Conservation (phyloP, 805 yeast genomes). For the Saturnispora sanitii region DNA sequence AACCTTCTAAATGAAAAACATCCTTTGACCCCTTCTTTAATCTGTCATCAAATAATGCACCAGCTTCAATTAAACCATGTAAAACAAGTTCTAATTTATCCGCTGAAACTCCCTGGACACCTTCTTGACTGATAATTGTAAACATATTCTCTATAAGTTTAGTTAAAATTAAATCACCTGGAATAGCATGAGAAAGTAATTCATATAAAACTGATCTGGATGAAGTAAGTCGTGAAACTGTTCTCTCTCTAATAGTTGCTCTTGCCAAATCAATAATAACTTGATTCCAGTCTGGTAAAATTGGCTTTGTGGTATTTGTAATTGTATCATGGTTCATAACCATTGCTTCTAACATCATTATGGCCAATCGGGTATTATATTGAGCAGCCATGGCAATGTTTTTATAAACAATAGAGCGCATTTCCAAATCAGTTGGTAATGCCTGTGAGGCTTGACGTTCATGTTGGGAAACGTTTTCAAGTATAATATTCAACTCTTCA, state of each 20-base stretch:
- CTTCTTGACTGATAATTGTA: conserved; percentile 15
- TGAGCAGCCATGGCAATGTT: conserved; percentile 47
- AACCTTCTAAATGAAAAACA: conserved; percentile 92
- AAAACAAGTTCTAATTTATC: conserved; percentile 23
- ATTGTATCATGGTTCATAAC: conserved; percentile 55
- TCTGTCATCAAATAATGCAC: conserved; percentile 74
- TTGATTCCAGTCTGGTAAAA: conserved; percentile 84
- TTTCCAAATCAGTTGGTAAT: conserved; percentile 29
- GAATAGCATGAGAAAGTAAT: conserved; percentile 85
- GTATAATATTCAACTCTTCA: conserved; percentile 46
- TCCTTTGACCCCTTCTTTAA: conserved; percentile 78
- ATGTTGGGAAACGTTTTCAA: conserved; percentile 43
- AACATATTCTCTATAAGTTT: conserved; percentile 34
- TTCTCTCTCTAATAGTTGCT: conserved; percentile 48
- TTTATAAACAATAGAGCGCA: conserved; percentile 30
- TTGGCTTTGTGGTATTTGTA: conserved; percentile 37
- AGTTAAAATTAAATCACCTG: conserved; percentile 72
- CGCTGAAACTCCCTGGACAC: conserved; percentile 11
- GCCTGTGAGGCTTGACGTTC: conserved; percentile 35
- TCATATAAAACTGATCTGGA: conserved; percentile 70
- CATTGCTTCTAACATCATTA: conserved; percentile 76
- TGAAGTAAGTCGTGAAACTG: conserved; percentile 51
- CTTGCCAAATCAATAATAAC: conserved; percentile 60
- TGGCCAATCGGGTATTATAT: conserved; percentile 68
- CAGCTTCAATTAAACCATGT: conserved; percentile 43